Percentiles rank a stretch among this genome's conserved stretches.
Evolutionary conservation across 208 protist species (phyloP).

Genomic region (Trypanosoma scelopori): DNA sequence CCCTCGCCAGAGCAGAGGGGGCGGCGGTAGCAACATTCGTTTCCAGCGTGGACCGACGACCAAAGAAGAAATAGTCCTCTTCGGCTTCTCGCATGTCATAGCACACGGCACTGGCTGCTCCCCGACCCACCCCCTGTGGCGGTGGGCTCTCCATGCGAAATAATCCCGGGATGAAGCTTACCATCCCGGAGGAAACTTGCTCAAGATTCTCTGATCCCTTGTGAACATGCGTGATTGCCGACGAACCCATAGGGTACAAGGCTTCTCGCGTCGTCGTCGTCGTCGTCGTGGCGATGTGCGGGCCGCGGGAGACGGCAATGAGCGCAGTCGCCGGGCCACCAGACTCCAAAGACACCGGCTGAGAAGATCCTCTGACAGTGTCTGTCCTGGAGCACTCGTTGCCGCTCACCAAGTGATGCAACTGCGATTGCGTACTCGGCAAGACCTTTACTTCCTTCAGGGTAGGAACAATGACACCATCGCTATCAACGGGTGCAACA

Average conservation of each 20-base stretch:
- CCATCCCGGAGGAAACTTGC: slow-evolving; percentile 1
- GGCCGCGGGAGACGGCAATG: slow-evolving; percentile 23
- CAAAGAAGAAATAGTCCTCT: slow-evolving; percentile 88
- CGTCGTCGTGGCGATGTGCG: background rate
- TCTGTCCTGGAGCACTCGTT: background rate
- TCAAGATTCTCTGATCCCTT: slow-evolving; percentile 1
- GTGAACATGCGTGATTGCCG: background rate
- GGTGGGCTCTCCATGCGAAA: slow-evolving; percentile 9
- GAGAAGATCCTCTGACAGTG: background rate
- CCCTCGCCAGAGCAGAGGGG: background rate
- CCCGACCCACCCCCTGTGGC: too few species aligned
- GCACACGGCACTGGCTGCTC: background rate
- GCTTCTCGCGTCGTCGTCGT: background rate
- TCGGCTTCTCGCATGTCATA: slow-evolving; percentile 55
- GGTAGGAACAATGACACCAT: slow-evolving; percentile 28
- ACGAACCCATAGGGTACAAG: background rate
- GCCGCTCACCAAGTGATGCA: background rate
- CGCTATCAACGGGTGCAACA: background rate
- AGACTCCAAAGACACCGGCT: background rate
- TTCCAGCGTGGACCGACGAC: slow-evolving; percentile 18
- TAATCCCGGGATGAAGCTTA: slow-evolving; percentile 22
- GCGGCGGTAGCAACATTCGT: slow-evolving; percentile 2
- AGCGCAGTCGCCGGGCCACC: background rate
- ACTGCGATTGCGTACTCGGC: background rate
- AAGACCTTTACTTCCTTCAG: slow-evolving; percentile 20